Evolutionary conservation across 495 filamentous ascomycete genomes (phyloP), one percentile per base, ranked within the genome.

Genomic region (Podospora anserina): DNA sequence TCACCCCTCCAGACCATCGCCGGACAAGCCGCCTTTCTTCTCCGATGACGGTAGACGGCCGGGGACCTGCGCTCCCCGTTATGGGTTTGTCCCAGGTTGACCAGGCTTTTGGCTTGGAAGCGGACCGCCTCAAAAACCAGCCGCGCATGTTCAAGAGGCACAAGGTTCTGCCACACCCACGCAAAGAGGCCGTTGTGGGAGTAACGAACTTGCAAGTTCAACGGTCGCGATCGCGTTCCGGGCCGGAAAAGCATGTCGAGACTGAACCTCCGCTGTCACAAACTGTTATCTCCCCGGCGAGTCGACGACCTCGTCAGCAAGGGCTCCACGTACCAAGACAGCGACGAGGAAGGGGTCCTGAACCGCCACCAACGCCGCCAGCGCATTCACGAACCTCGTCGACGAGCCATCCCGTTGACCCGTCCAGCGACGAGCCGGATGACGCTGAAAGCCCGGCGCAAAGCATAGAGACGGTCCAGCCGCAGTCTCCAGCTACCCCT

Each of bases 311-410:
- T 11, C 39, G 39, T 49, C 39, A 3, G 9, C 39, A 49, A 13
- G 9, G 18, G 39, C 39, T 49, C 7, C 39, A 11, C 2, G 9
- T 49, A 49, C 60, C 74, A n/a, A 60, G 78, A 34, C 77, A 68
- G 57, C 72, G 76, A 59, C 68, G 76, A 32, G 72, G 68, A 19
- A 71, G 65, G 65, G 80, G 78, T 11, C 81, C 81, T 5, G 80
- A 80, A 63, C 79, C 77, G 1, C 85, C 85, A 58, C 84, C 85
- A 26, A 86, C 85, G 15, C 85, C 85, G 60, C 84, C 84, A 3
- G 78, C 83, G 55, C 84, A 86, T 68, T 86, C 84, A 9, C 79
- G 83, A 60, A 80, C 80, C 19, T 83, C 82, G 9, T 86, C 84
- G 0, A 78, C 78, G 28, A 80, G 71, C 71, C 78, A 80, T 34